Evolutionary conservation across 495 filamentous ascomycete species (phyloP).

Genomic region (Penicillium coffeae): DNA sequence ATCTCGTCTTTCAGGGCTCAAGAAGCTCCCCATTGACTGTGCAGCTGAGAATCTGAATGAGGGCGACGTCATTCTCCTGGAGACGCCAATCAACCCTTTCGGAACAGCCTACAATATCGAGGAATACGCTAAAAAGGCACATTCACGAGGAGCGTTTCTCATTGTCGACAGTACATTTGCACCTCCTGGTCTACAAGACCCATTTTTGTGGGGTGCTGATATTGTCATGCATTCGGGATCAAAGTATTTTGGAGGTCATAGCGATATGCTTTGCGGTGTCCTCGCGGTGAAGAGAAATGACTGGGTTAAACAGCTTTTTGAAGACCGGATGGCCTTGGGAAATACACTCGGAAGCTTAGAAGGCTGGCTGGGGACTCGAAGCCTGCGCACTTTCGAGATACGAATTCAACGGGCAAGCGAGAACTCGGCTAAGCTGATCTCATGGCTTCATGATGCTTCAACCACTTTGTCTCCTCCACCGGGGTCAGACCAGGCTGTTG

Average conservation of each 20-base stretch:
- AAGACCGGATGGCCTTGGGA: slow-evolving; percentile 66
- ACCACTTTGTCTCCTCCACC: slow-evolving; percentile 19
- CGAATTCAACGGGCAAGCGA: slow-evolving; percentile 65
- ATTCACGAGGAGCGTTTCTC: slow-evolving; percentile 62
- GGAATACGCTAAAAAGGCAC: slow-evolving; percentile 62
- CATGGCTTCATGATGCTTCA: slow-evolving; percentile 56
- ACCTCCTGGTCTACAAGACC: slow-evolving; percentile 81
- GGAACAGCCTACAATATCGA: slow-evolving; percentile 68
- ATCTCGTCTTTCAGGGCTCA: slow-evolving; percentile 60
- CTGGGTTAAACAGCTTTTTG: slow-evolving; percentile 50
- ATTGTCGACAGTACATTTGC: slow-evolving; percentile 84
- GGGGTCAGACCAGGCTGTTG: slow-evolving; percentile 28
- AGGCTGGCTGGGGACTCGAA: slow-evolving; percentile 80
- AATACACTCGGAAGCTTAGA: slow-evolving; percentile 79
- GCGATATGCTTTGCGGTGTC: slow-evolving; percentile 80
- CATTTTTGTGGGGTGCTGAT: slow-evolving; percentile 71
- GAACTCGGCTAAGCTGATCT: slow-evolving; percentile 60
- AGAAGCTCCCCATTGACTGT: slow-evolving; percentile 58
- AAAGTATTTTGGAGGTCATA: slow-evolving; percentile 90
- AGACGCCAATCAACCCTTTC: slow-evolving; percentile 82
- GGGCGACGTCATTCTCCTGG: slow-evolving; percentile 81
- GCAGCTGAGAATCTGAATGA: slow-evolving; percentile 45
- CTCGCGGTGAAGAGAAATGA: slow-evolving; percentile 55
- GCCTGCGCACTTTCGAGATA: slow-evolving; percentile 75
- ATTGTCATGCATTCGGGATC: slow-evolving; percentile 82